Evolutionary conservation across 2,329 filamentous ascomycete genomes (phyloP), one percentile per base, ranked within the genome.

Genomic region (Fusarium devonianum): DNA sequence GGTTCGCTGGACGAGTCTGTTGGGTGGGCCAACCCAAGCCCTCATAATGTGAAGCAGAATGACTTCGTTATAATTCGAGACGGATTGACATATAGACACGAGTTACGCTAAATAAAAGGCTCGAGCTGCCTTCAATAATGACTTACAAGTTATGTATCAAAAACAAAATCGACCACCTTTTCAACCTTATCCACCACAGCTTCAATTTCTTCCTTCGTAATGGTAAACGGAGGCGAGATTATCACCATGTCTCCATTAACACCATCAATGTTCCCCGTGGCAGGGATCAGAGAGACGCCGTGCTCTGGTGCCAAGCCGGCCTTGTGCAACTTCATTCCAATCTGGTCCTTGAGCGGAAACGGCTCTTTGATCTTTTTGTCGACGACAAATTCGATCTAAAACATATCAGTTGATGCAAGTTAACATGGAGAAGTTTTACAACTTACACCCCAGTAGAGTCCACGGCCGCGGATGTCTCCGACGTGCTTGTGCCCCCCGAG

Each of bases 41-140:
- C 45, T 63, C 8, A 63, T 63, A n/a, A 63, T 63, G 60, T 63
- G 44, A 36, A 13, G 7, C 13, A n/a, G n/a, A n/a, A n/a, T n/a
- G n/a, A n/a, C n/a, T n/a, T n/a, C n/a, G n/a, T n/a, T n/a, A n/a
- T n/a, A n/a, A n/a, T n/a, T n/a, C n/a, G n/a, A n/a, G n/a, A n/a
- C n/a, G n/a, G n/a, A n/a, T n/a, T n/a, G n/a, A n/a, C n/a, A n/a
- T n/a, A n/a, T n/a, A n/a, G n/a, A n/a, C n/a, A n/a, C n/a, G n/a
- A n/a, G n/a, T n/a, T n/a, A n/a, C n/a, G n/a, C n/a, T n/a, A n/a
- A n/a, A n/a, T n/a, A n/a, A n/a, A n/a, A n/a, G n/a, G n/a, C n/a
- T n/a, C n/a, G n/a, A n/a, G n/a, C n/a, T n/a, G n/a, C n/a, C n/a
- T n/a, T n/a, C n/a, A n/a, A n/a, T n/a, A n/a, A n/a, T n/a, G n/a